phyloP scores from a whole-genome alignment of 257 asterid species.

The Solanum ossicruentum region DNA sequence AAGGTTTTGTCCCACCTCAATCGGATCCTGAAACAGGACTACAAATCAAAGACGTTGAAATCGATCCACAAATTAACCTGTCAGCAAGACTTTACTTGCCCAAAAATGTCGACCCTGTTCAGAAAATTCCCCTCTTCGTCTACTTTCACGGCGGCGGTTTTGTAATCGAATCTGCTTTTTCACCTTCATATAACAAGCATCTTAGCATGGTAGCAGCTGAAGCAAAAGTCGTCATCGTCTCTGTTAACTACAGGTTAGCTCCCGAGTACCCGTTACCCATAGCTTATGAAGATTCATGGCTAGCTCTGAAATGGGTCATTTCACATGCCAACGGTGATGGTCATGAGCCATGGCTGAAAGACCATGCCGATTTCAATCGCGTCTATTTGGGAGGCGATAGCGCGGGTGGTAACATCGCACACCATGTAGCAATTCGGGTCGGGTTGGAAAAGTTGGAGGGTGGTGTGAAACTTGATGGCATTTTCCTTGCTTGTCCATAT shows the following conservation, averaged over 20 bases:
- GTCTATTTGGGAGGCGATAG: constrained; percentile 56
- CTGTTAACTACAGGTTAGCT: constrained; percentile 53
- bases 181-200: constrained; percentile 16
- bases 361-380: constrained; percentile 28
- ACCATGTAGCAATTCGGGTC: constrained; percentile 21
- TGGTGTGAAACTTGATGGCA: constrained; percentile 20
- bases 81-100: constrained; percentile 46
- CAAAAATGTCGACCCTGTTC: neutral
- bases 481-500: constrained; percentile 41
- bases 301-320: constrained; percentile 38
- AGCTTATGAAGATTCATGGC: constrained; percentile 50
- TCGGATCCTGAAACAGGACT: constrained; percentile 34
- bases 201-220: constrained; percentile 21
- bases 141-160: constrained; percentile 67
- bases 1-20: constrained; percentile 8
- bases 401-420: constrained; percentile 49
- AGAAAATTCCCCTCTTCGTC: constrained; percentile 36
- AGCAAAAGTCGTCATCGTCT: constrained; percentile 30
- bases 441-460: constrained; percentile 23
- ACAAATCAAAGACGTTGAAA: constrained; percentile 28
- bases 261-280: constrained; percentile 52
- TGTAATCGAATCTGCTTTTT: constrained; percentile 27
- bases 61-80: constrained; percentile 8
- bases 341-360: constrained; percentile 27
- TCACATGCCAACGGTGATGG: constrained; percentile 24